Conservation (phyloP, 495 filamentous ascomycete species). For the Collariella sp. region DNA sequence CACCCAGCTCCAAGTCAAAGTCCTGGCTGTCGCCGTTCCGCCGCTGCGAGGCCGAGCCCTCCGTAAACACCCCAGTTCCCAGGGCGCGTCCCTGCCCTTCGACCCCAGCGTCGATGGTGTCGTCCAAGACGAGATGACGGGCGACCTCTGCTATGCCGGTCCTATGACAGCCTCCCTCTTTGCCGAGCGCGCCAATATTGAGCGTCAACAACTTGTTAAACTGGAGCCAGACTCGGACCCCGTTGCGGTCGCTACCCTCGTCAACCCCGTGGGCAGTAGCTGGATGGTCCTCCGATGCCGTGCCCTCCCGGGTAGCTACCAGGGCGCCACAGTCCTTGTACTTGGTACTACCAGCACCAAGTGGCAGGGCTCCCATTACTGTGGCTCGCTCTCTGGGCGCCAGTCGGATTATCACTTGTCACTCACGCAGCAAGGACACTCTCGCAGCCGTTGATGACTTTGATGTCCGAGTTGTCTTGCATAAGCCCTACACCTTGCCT, state of each 20-base stretch:
- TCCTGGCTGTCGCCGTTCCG: slow-evolving; percentile 3
- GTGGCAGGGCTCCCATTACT: slow-evolving; percentile 1
- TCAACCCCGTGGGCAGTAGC: slow-evolving; percentile 9
- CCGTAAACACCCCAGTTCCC: background rate
- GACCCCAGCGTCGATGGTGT: slow-evolving; percentile 7
- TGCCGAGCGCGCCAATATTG: slow-evolving; percentile 7
- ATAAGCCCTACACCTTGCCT: background rate
- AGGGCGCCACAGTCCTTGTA: slow-evolving; percentile 6
- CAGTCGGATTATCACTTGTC: slow-evolving; percentile 1
- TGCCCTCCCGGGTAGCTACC: background rate
- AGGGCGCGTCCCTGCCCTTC: background rate
- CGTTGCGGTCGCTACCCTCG: slow-evolving; percentile 3
- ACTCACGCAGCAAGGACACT: slow-evolving; percentile 1
- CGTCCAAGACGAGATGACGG: slow-evolving; percentile 2
- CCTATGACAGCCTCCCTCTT: slow-evolving; percentile 1
- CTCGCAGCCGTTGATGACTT: background rate
- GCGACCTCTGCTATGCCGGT: slow-evolving; percentile 2
- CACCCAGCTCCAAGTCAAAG: slow-evolving; percentile 7
- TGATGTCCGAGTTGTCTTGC: slow-evolving; percentile 1
- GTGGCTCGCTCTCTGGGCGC: slow-evolving; percentile 6
- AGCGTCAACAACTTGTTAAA: slow-evolving; percentile 3
- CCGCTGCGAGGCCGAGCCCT: slow-evolving; percentile 4
- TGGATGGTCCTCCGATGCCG: slow-evolving; percentile 8
- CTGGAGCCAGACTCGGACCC: background rate
- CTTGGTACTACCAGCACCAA: slow-evolving; percentile 6